These are phyloP conservation scores for Neoascochyta sp. DNA, from an alignment of 2,329 filamentous ascomycete species.

Conservation along the genomic window DNA sequence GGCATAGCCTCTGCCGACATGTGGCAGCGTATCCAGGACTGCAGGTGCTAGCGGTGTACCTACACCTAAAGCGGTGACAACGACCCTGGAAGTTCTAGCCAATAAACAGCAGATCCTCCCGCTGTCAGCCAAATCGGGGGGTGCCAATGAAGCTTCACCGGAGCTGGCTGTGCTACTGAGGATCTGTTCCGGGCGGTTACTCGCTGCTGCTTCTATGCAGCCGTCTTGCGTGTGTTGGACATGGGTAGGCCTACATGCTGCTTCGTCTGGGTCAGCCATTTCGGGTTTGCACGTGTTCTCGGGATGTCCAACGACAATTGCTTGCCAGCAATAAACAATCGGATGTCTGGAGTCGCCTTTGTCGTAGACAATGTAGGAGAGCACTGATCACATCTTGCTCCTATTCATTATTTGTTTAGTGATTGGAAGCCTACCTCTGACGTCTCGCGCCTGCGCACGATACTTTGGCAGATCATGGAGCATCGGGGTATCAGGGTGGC, in stretches of 20 bases:
- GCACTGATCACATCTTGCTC: no score
- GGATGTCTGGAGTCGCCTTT: neutral
- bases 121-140: constrained; percentile 6
- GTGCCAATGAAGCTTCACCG: constrained; percentile 22
- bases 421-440: no score
- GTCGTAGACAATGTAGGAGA: neutral
- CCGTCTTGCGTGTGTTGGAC: constrained; percentile 13
- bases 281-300: constrained; percentile 22
- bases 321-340: constrained; percentile 6
- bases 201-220: constrained; percentile 15
- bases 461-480: no score
- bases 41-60: constrained; percentile 14
- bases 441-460: neutral
- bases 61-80: constrained; percentile 15
- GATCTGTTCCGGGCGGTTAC: constrained; percentile 12
- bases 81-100: constrained; percentile 4
- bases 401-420: no score
- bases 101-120: constrained; percentile 8
- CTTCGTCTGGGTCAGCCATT: constrained; percentile 1
- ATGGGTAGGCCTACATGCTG: constrained; percentile 3
- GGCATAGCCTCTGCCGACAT: neutral
- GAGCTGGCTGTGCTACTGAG: no score
- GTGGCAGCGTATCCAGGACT: constrained; percentile 1
- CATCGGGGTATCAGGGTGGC: no score
- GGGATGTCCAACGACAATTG: constrained; percentile 2